Percentiles rank a stretch among this genome's conserved stretches.
These are phyloP conservation scores for Ogataea pini DNA, from an alignment of 805 yeast species.

Conservation along the genomic window DNA sequence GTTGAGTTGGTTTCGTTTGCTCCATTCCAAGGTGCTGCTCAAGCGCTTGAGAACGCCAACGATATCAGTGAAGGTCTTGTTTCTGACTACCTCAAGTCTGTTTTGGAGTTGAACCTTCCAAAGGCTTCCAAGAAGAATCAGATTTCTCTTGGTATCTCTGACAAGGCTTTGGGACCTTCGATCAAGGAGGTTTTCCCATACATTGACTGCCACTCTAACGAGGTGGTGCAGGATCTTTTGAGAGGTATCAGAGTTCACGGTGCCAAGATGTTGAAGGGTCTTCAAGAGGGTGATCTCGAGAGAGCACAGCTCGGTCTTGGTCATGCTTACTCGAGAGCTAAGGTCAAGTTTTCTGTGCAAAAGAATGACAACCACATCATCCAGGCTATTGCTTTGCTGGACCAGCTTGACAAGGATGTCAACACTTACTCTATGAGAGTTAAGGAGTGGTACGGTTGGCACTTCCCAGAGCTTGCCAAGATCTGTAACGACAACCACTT, in stretches of 20 bases:
- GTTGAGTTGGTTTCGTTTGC: constrained; percentile 93
- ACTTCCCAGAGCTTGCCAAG: constrained; percentile 94
- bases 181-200: constrained; percentile 88
- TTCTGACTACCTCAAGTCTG: constrained; percentile 85
- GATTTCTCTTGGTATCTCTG: constrained; percentile 83
- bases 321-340: constrained; percentile 98
- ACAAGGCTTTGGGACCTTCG: constrained; percentile 93
- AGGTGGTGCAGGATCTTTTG: constrained; percentile 89
- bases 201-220: constrained; percentile 88
- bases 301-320: constrained; percentile 98
- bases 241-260: constrained; percentile 95
- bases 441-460: constrained; percentile 99
- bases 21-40: constrained; percentile 99
- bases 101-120: constrained; percentile 90
- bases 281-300: constrained; percentile 93
- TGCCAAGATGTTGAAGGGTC: constrained; percentile 82
- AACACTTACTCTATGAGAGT: constrained; percentile 97
- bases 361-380: constrained; percentile 99
- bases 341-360: constrained; percentile 97
- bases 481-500: constrained; percentile 86
- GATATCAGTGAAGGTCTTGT: constrained; percentile 97
- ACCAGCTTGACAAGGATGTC: constrained; percentile 96
- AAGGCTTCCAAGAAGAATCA: constrained; percentile 66
- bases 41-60: constrained; percentile 97
- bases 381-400: constrained; percentile 96